phyloP scores from a whole-genome alignment of 768 basidiomycete genomes.

The Amylocystis lapponica region DNA sequence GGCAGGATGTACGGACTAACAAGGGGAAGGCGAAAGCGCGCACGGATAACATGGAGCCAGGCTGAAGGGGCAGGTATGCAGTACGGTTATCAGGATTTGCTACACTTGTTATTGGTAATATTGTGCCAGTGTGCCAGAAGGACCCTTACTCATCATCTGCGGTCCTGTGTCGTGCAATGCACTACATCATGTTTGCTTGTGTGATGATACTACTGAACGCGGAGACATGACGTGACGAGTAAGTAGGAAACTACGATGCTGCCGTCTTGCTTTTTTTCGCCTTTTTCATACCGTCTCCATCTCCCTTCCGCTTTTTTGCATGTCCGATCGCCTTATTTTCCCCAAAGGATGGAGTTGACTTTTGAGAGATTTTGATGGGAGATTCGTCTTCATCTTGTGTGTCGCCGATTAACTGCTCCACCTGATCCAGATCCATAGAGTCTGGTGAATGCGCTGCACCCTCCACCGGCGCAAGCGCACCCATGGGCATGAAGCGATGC shows the following conservation, averaged over 20 bases:
- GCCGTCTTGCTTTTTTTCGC: slow-evolving; percentile 27
- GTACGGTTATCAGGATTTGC: no score
- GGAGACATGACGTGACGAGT: no score
- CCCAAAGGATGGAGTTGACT: not conserved
- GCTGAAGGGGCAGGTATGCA: no score
- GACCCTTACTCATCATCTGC: no score
- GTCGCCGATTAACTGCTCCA: not conserved
- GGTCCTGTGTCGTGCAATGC: not conserved
- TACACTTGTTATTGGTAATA: no score
- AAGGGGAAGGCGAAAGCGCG: slow-evolving; percentile 48
- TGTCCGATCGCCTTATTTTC: not conserved
- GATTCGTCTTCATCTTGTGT: not conserved
- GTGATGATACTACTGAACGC: no score
- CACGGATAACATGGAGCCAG: slow-evolving; percentile 65
- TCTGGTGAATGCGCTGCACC: slow-evolving; percentile 11
- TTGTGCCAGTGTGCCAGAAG: no score
- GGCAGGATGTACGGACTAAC: slow-evolving; percentile 17
- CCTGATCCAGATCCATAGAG: slow-evolving; percentile 20
- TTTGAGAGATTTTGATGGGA: not conserved
- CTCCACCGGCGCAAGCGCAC: slow-evolving; percentile 35
- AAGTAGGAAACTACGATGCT: not conserved
- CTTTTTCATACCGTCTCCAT: slow-evolving; percentile 42
- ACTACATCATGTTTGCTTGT: not conserved
- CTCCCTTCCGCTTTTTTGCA: slow-evolving; percentile 44
- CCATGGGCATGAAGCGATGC: slow-evolving; percentile 60